These are phyloP conservation scores for Solanum chilense DNA, from an alignment of 257 asterid genomes.

Conservation along the genomic window DNA sequence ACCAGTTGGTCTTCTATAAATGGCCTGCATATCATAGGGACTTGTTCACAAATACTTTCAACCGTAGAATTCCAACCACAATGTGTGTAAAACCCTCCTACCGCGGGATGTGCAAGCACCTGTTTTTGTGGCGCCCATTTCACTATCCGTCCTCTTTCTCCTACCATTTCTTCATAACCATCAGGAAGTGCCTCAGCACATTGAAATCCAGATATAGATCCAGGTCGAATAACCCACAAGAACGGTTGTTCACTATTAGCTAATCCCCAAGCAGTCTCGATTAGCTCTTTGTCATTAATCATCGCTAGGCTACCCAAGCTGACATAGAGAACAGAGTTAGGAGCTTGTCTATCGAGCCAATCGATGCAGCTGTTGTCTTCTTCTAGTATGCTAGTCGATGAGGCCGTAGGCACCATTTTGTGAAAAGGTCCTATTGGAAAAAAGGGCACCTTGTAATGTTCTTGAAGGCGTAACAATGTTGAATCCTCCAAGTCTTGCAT, in stretches of 20 bases:
- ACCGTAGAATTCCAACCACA: no score
- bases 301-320: constrained; percentile 25
- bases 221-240: constrained; percentile 37
- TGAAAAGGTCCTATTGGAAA: constrained; percentile 61
- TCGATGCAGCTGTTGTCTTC: constrained; percentile 9
- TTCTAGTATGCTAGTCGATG: constrained; percentile 14
- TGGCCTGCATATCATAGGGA: not conserved
- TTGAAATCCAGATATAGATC: fast-evolving
- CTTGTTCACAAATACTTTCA: not conserved
- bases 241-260: constrained; percentile 21
- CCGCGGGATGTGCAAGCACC: no score
- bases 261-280: constrained; percentile 28
- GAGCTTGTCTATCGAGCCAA: not conserved
- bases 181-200: not conserved
- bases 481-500: not conserved
- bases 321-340: not conserved
- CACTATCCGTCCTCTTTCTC: not conserved
- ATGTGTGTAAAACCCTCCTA: no score
- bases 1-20: constrained; percentile 17
- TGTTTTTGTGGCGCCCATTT: no score
- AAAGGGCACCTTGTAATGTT: constrained; percentile 4
- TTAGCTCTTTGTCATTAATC: constrained; percentile 6
- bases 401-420: constrained; percentile 8
- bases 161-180: not conserved
- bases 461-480: not conserved